Evolutionary conservation across 108 stramenopile species (phyloP).

Genomic region (Stephanodiscus triporus): DNA sequence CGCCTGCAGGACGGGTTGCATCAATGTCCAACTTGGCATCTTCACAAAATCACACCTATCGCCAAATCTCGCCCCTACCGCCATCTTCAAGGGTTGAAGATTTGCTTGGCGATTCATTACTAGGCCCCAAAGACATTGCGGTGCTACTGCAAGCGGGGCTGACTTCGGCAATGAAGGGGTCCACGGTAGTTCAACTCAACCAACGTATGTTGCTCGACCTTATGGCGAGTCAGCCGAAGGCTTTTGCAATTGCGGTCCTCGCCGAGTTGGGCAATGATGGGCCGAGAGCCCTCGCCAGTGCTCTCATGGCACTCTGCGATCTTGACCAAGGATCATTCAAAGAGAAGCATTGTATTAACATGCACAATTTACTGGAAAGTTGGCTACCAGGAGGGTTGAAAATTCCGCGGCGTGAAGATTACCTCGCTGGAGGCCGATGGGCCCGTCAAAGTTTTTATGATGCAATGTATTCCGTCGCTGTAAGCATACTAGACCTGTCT

Average conservation of each 20-base stretch:
- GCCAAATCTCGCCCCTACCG: not conserved
- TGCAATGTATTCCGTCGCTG: conserved; percentile 76
- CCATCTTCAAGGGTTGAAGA: conserved; percentile 40
- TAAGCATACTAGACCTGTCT: conserved; percentile 84
- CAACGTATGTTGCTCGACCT: conserved; percentile 91
- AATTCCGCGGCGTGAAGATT: conserved; percentile 84
- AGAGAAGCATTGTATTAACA: conserved; percentile 71
- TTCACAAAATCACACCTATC: conserved; percentile 5
- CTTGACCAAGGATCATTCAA: conserved; percentile 87
- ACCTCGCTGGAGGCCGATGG: conserved; percentile 91
- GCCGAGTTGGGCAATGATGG: conserved; percentile 85
- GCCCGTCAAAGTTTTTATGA: conserved; percentile 90
- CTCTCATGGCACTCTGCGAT: conserved; percentile 72
- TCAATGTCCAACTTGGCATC: conserved; percentile 50
- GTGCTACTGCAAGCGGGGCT: conserved; percentile 89
- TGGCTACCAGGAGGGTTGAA: conserved; percentile 83
- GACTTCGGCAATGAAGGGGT: conserved; percentile 85
- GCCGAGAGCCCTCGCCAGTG: conserved; percentile 76
- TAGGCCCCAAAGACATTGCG: conserved; percentile 89
- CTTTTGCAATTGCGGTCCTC: conserved; percentile 85
- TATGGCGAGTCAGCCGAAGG: conserved; percentile 83
- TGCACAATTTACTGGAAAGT: conserved; percentile 78
- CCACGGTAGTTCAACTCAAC: conserved; percentile 90
- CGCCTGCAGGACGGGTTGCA: conserved; percentile 77
- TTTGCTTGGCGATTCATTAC: conserved; percentile 86